Percentiles rank a stretch among this genome's conserved stretches.
Conservation (phyloP, 768 basidiomycete species). For the Amanita molliuscula region DNA sequence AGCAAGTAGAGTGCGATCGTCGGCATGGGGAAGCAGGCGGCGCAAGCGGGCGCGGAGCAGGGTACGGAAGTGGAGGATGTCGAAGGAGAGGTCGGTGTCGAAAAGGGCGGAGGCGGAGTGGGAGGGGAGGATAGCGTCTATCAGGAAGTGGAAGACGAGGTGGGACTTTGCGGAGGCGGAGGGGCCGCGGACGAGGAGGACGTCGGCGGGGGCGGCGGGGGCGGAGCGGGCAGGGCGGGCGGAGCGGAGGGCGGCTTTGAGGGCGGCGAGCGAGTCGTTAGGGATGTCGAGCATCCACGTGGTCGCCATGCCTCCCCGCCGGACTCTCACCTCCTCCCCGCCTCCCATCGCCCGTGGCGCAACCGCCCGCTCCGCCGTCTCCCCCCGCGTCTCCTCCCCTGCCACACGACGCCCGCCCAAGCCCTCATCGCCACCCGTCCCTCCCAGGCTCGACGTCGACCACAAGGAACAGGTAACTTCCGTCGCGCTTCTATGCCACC, state of each 20-base stretch:
- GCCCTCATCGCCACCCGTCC: slow-evolving; percentile 44
- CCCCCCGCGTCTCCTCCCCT: slow-evolving; percentile 45
- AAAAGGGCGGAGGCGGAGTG: slow-evolving; percentile 53
- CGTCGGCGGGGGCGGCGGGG: slow-evolving; percentile 26
- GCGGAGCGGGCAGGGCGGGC: slow-evolving; percentile 1
- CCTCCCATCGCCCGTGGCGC: slow-evolving; percentile 41
- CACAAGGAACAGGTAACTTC: slow-evolving; percentile 63
- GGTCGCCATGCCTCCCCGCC: slow-evolving; percentile 25
- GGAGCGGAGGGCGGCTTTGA: slow-evolving; percentile 7
- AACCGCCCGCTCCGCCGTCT: slow-evolving; percentile 55
- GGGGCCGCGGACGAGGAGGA: slow-evolving; percentile 70
- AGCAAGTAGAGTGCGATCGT: slow-evolving; percentile 11
- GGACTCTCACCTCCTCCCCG: slow-evolving; percentile 30
- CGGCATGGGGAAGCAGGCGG: slow-evolving; percentile 14
- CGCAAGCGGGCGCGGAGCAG: slow-evolving; percentile 41
- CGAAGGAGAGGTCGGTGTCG: slow-evolving; percentile 64
- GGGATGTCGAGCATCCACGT: slow-evolving; percentile 6
- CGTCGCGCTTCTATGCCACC: slow-evolving; percentile 6
- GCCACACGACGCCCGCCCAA: slow-evolving; percentile 28
- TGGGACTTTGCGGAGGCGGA: slow-evolving; percentile 72
- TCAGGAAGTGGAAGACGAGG: slow-evolving; percentile 56
- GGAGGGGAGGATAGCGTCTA: slow-evolving; percentile 43
- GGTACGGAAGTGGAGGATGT: slow-evolving; percentile 39
- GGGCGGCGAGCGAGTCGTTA: slow-evolving; percentile 5
- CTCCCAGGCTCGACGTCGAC: slow-evolving; percentile 69